phyloP scores from a whole-genome alignment of 441 rosid genomes.

The Populus hybrid region DNA sequence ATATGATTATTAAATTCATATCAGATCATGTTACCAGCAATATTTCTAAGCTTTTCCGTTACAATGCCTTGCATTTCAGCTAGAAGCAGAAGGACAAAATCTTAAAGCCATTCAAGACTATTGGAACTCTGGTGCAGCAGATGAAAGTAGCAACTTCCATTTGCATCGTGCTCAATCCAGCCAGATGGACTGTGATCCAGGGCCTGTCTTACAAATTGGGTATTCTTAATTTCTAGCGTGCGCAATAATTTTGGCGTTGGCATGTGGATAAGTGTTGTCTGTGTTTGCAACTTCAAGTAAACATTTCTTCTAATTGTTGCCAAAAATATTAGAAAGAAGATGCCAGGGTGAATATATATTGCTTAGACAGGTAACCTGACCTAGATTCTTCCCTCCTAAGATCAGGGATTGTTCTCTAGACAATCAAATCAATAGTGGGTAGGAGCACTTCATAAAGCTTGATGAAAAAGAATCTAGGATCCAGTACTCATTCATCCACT shows the following conservation, averaged over 20 bases:
- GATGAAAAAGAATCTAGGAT: neutral
- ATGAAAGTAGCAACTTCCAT: constrained; percentile 31
- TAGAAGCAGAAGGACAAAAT: constrained; percentile 57
- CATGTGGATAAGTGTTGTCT: neutral
- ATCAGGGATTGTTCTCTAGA: neutral
- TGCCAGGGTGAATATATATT: too few species aligned
- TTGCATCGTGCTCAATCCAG: constrained; percentile 39
- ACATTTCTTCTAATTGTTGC: neutral
- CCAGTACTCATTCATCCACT: neutral
- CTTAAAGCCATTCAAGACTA: constrained; percentile 44
- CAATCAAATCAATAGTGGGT: neutral
- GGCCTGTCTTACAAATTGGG: constrained; percentile 65
- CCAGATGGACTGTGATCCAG: constrained; percentile 48
- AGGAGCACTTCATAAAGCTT: neutral
- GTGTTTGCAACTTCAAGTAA: neutral
- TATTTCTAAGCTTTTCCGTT: neutral
- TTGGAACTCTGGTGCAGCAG: constrained; percentile 32
- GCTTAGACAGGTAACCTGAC: neutral
- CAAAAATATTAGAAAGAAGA: too few species aligned
- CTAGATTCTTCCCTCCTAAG: neutral
- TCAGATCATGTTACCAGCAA: neutral
- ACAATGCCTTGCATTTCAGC: constrained; percentile 28
- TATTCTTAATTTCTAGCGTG: constrained; percentile 12
- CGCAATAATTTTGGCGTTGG: neutral
- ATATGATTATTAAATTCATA: neutral